Conservation (phyloP, 2,329 filamentous ascomycete species). For the Alternaria ethzedia region DNA sequence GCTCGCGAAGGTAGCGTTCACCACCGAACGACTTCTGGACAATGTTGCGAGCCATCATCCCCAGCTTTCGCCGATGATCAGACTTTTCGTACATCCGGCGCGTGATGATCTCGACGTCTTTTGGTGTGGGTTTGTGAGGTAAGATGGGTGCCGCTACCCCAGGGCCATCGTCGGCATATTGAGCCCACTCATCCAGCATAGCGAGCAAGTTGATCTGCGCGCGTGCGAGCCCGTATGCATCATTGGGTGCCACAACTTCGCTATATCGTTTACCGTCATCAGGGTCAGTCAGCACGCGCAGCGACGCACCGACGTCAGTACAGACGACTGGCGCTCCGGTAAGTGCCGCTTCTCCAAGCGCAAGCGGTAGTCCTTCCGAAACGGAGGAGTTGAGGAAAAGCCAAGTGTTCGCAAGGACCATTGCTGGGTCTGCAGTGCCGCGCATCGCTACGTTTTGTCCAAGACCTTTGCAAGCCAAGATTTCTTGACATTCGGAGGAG, state of each 20-base stretch:
- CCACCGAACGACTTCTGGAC: constrained; percentile 66
- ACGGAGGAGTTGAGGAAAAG: constrained; percentile 62
- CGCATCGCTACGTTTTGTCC: constrained; percentile 59
- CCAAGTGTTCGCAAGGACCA: constrained; percentile 52
- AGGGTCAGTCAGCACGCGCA: constrained; percentile 63
- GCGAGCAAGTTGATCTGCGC: constrained; percentile 68
- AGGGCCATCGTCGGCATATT: constrained; percentile 61
- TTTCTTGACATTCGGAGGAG: constrained; percentile 64
- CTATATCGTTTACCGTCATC: constrained; percentile 59
- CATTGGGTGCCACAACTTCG: constrained; percentile 69
- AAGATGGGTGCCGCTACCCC: constrained; percentile 51
- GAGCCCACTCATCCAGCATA: constrained; percentile 66
- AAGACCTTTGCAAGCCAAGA: constrained; percentile 63
- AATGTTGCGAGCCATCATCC: constrained; percentile 64
- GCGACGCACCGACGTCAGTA: constrained; percentile 63
- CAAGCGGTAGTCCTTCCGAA: constrained; percentile 63
- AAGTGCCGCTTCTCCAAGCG: constrained; percentile 64
- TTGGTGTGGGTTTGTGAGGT: constrained; percentile 56
- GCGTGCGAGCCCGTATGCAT: constrained; percentile 64
- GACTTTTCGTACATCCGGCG: constrained; percentile 67
- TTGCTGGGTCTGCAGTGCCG: constrained; percentile 62
- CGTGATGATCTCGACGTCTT: constrained; percentile 62
- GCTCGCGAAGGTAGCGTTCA: constrained; percentile 65
- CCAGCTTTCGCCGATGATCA: constrained; percentile 62
- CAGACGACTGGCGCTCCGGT: constrained; percentile 63